Conservation (phyloP, 306 rosid species). For the Alnus glutinosa region DNA sequence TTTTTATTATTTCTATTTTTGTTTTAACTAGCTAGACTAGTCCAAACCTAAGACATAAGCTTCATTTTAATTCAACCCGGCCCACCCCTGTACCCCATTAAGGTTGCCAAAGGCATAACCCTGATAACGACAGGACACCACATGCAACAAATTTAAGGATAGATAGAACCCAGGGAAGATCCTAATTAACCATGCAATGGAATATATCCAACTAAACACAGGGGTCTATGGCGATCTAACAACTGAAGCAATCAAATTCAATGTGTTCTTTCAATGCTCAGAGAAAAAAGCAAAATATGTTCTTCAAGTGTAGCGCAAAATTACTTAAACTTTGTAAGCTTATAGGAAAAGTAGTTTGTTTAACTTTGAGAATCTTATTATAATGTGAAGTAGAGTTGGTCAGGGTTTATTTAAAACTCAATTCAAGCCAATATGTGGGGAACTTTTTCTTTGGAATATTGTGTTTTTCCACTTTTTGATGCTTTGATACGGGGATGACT, state of each 20-base stretch:
- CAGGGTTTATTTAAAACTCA: conserved; percentile 1
- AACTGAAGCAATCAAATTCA: conserved; percentile 1
- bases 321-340: neutral
- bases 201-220: neutral
- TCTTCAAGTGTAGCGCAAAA: neutral
- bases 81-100: neutral
- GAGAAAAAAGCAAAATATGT: neutral
- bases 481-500: conserved; percentile 35
- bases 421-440: conserved; percentile 22
- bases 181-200: neutral
- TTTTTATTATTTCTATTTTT: no score
- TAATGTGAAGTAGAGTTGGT: neutral
- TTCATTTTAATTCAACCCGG: neutral
- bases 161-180: neutral
- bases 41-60: neutral
- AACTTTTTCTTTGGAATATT: conserved; percentile 39
- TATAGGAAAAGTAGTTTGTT: neutral
- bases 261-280: neutral
- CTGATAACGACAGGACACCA: neutral
- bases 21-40: no score
- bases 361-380: neutral
- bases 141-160: neutral
- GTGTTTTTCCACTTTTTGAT: conserved; percentile 33
- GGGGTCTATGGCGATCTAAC: conserved; percentile 7
- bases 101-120: neutral